Evolutionary conservation across 164 flowering plant species (phyloP).

Genomic region (Pachysandra terminalis): DNA sequence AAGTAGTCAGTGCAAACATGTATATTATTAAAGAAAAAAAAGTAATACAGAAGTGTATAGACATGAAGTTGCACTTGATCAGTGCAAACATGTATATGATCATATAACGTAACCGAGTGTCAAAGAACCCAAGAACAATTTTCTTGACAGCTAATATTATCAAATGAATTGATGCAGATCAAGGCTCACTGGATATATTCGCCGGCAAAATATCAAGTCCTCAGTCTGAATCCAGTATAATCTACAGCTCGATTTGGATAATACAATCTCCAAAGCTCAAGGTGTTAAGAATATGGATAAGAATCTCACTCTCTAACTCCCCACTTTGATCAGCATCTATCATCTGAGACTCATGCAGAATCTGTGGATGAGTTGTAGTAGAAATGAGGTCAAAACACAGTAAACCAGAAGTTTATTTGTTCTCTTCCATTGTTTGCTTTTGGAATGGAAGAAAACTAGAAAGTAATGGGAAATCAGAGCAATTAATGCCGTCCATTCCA

Average conservation of each 20-base stretch:
- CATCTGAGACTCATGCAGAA: not conserved
- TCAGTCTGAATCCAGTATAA: not conserved
- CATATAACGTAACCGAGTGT: too few species aligned
- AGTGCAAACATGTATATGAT: too few species aligned
- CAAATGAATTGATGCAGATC: not conserved
- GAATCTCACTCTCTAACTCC: not conserved
- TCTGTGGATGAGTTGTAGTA: not conserved
- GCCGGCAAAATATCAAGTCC: not conserved
- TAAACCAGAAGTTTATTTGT: not conserved
- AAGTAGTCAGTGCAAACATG: too few species aligned
- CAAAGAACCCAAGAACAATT: too few species aligned
- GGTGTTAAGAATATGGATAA: not conserved
- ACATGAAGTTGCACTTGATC: too few species aligned
- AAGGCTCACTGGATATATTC: not conserved
- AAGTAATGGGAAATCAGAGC: not conserved
- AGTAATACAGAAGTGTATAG: too few species aligned
- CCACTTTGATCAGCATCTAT: not conserved
- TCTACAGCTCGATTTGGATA: not conserved
- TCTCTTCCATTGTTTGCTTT: slow-evolving; percentile 6
- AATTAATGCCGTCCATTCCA: slow-evolving; percentile 50
- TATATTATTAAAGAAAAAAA: too few species aligned
- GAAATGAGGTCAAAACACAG: too few species aligned
- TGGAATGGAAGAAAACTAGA: slow-evolving; percentile 12
- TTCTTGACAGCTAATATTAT: not conserved
- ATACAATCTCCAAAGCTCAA: not conserved